Base-by-base conservation (phyloP, 768 basidiomycete species). In the Leucosporidium yakuticum region DNA sequence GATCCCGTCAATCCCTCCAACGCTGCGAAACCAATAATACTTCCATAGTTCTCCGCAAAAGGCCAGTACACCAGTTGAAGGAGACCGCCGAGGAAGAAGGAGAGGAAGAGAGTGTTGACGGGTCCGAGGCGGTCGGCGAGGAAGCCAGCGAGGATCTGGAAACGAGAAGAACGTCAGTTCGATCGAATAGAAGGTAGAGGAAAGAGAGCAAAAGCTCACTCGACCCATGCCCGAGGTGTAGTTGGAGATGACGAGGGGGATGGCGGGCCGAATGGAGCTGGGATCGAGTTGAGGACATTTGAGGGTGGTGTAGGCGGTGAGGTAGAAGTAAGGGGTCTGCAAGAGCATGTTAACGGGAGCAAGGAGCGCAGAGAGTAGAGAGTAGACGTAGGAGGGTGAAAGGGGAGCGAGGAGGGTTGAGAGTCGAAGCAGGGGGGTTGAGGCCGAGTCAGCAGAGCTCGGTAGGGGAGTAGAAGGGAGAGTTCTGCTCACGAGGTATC, bases 81-180 rank as follows among this genome's bases (percentile, higher is more conserved):
- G 12, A 74, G 32, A 20, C 62, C 67, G 2, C 69, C 69, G 8
- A 53, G 47, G 5, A 31, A 32, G 60, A 70, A 67, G 7, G 65
- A 62, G 36, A 75, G 51, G 50, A 76, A 69, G 61, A 74, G 74
- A 50, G 70, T 73, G 68, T 78, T 78, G 50, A 74, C 48, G 0
- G 77, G 75, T 0, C 77, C 77, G 50, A 78, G 58, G 1, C 34
- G 12, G 64, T 78, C 77, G 14, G 76, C 67, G 4, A 77, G 62
- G 39, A 63, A 66, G 20, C 77, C 77, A 3, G 76, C 70, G 50
- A 56, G 50, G 48, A 70, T 27, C 59, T 60, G 59, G 15, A 27
- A 4, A 29, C 8, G 21, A 19, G 47, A 4, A 57, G 49, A 4
- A 6, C 19, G 49, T 50, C 19, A 50, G 49, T 19, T 19, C 17